phyloP scores from a whole-genome alignment of 2,329 filamentous ascomycete species.

The Penicillium fuscoglaucum region DNA sequence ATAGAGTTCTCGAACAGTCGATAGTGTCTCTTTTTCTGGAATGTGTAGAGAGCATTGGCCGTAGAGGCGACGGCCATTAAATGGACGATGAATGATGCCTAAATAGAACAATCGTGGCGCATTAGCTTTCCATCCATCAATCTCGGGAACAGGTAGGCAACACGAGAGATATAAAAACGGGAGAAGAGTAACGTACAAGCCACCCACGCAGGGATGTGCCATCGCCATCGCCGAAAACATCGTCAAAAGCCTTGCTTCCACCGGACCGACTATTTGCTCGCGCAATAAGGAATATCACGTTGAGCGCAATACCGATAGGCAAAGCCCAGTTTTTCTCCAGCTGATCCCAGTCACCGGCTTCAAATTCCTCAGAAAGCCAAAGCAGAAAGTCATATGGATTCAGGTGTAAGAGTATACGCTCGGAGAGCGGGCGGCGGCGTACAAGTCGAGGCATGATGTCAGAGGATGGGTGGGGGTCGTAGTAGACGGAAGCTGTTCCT shows the following conservation, averaged over 20 bases:
- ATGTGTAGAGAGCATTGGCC: slow-evolving; percentile 77
- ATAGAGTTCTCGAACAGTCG: slow-evolving; percentile 86
- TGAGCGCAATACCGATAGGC: slow-evolving; percentile 72
- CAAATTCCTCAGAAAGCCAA: slow-evolving; percentile 89
- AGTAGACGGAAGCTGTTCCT: slow-evolving; percentile 19
- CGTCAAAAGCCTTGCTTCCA: slow-evolving; percentile 60
- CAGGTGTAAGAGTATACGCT: slow-evolving; percentile 77
- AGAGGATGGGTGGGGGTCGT: not conserved
- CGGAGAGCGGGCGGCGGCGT: slow-evolving; percentile 72
- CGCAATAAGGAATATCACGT: slow-evolving; percentile 77
- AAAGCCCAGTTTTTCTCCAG: slow-evolving; percentile 69
- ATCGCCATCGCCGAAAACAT: slow-evolving; percentile 76
- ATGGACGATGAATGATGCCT: slow-evolving; percentile 73
- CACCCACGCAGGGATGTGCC: slow-evolving; percentile 67
- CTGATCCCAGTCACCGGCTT: slow-evolving; percentile 88
- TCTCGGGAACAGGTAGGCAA: not conserved
- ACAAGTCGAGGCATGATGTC: slow-evolving; percentile 75
- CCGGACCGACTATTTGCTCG: slow-evolving; percentile 69
- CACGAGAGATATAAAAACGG: not conserved
- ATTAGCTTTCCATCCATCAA: not conserved
- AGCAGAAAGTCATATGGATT: slow-evolving; percentile 88
- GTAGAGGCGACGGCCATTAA: slow-evolving; percentile 65
- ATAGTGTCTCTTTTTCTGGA: slow-evolving; percentile 80
- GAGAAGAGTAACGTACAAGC: slow-evolving; percentile 53
- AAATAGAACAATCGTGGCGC: not conserved